Evolutionary conservation across 2,329 filamentous ascomycete species (phyloP).

Genomic region (Cytospora piceae): DNA sequence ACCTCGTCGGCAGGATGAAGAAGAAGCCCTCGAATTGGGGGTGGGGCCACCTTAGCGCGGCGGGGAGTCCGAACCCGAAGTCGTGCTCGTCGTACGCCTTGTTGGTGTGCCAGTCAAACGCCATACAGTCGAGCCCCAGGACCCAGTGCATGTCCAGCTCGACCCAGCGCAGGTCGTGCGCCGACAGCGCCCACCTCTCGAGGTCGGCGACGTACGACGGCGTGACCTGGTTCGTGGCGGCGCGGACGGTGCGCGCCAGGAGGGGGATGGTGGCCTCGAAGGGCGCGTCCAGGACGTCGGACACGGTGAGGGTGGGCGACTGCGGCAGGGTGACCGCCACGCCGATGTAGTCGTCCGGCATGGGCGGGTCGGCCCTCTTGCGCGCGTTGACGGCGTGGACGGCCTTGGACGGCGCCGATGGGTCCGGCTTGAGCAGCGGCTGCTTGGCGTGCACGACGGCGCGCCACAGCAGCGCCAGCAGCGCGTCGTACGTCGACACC

Average conservation of each 20-base stretch:
- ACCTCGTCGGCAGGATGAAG: conserved; percentile 17
- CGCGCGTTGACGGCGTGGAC: conserved; percentile 37
- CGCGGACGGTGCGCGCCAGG: conserved; percentile 34
- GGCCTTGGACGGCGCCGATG: conserved; percentile 6
- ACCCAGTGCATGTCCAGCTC: conserved; percentile 34
- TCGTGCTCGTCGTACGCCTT: conserved; percentile 36
- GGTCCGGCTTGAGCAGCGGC: conserved; percentile 32
- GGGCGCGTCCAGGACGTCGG: conserved; percentile 14
- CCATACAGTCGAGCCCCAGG: conserved; percentile 36
- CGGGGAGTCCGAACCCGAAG: conserved; percentile 38
- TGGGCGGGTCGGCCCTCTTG: conserved; percentile 32
- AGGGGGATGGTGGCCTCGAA: conserved; percentile 27
- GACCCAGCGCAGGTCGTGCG: conserved; percentile 34
- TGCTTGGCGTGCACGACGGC: conserved; percentile 33
- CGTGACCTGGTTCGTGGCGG: conserved; percentile 34
- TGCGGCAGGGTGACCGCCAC: conserved; percentile 33
- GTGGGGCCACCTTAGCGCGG: conserved; percentile 23
- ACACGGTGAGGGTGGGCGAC: conserved; percentile 29
- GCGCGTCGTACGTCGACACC: conserved; percentile 37
- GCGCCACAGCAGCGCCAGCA: conserved; percentile 36
- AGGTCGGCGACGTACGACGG: conserved; percentile 32
- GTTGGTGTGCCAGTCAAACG: conserved; percentile 36
- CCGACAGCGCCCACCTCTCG: conserved; percentile 35
- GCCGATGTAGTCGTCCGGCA: conserved; percentile 35
- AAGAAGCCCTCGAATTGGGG: conserved; percentile 25